phyloP scores from a whole-genome alignment of 345 rosid genomes.

The Linum usitatissimum region DNA sequence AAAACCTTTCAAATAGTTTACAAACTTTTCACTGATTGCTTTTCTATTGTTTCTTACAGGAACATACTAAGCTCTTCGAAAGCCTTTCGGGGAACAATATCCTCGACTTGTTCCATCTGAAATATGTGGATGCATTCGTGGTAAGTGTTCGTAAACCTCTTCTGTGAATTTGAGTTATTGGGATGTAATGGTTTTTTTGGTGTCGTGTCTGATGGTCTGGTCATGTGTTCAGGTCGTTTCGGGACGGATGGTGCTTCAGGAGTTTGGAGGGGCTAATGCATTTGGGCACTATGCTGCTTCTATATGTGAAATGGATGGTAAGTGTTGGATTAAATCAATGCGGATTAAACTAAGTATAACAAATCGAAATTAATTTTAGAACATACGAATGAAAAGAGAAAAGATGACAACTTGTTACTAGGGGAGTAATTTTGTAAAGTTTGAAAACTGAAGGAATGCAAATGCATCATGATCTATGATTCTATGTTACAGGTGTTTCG shows the following conservation, averaged over 20 bases:
- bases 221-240: constrained; percentile 35
- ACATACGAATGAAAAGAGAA: too few species aligned
- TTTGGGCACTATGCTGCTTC: constrained; percentile 31
- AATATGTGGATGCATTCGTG: constrained; percentile 40
- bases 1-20: neutral
- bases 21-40: neutral
- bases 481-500: constrained; percentile 22
- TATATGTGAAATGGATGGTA: constrained; percentile 50
- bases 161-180: neutral
- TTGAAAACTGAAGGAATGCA: too few species aligned
- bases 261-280: constrained; percentile 41
- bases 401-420: too few species aligned
- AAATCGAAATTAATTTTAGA: too few species aligned
- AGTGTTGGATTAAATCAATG: neutral
- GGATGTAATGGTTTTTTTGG: too few species aligned
- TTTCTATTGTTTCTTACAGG: constrained; percentile 21
- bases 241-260: constrained; percentile 57
- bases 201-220: neutral
- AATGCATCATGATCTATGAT: neutral
- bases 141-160: constrained; percentile 20
- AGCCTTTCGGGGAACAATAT: constrained; percentile 20
- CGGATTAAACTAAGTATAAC: too few species aligned
- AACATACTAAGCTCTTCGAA: constrained; percentile 25
- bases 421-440: too few species aligned
- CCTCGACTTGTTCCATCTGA: constrained; percentile 39